Base-by-base conservation (phyloP, 257 asterid species). In the Paraleonurus japonicus region DNA sequence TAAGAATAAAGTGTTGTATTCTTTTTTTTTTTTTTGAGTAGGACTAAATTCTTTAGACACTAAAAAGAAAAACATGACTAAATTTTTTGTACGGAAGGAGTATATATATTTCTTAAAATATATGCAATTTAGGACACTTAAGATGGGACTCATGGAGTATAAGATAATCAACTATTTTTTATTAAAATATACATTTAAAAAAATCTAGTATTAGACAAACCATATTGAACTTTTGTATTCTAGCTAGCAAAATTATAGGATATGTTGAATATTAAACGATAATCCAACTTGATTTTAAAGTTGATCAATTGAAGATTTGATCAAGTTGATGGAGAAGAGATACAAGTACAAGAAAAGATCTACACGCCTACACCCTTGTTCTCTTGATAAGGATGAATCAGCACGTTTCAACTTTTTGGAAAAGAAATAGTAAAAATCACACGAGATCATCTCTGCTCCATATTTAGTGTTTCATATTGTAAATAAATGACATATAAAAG, bases 361-460 rank as follows among this genome's bases (percentile, higher is more conserved):
- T 43, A 43, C 51, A 41, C 48, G 16, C 47, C 15, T 39, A 39
- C 47, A 41, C 48, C 16, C 48, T 13, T 43, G 51, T 13, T 43
- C 2, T 43, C 13, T 43, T 43, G 51, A 43, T 43, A 43, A 43
- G 51, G 7, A 43, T n/a, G 51, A 43, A 15, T 7, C 51, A 12
- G 12, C 43, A 35, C 43, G 51, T 43, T 7, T 50, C 23, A 50
- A 50, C 10, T 26, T 71, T 70, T 39, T 11, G 4, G 28, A 43
- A 57, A 70, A 58, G 75, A 48, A 58, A 70, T 58, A 12, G 51
- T 48, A 70, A 70, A 69, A 55, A 10, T 10, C 41, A 24, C 66
- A n/a, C n/a, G n/a, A n/a, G n/a, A n/a, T n/a, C n/a, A n/a, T n/a
- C n/a, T n/a, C n/a, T n/a, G n/a, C n/a, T n/a, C n/a, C n/a, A n/a